Conservation (phyloP, 345 rosid genomes). For the Salix udensis region DNA sequence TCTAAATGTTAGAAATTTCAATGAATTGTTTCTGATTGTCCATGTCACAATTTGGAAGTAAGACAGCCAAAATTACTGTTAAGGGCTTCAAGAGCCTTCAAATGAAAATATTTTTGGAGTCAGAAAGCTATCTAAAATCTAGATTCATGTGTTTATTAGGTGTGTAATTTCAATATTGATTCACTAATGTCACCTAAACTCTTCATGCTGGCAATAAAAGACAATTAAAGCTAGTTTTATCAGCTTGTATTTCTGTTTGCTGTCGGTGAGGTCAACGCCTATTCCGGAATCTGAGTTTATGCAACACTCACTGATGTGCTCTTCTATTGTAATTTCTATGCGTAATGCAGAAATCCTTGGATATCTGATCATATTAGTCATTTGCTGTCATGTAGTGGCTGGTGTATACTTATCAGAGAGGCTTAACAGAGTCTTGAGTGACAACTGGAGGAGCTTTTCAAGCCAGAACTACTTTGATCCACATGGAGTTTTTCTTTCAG, state of each 20-base stretch:
- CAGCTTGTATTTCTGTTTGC: not conserved
- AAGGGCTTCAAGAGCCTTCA: not conserved
- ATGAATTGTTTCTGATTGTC: not conserved
- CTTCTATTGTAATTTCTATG: not conserved
- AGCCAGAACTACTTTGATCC: slow-evolving; percentile 86
- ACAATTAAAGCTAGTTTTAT: not conserved
- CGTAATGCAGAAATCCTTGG: not conserved
- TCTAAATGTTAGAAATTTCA: not conserved
- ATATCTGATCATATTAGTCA: not conserved
- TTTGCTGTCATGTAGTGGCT: slow-evolving; percentile 50
- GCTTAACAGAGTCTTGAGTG: slow-evolving; percentile 53
- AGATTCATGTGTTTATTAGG: not conserved
- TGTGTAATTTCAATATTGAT: not conserved
- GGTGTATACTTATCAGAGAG: slow-evolving; percentile 91
- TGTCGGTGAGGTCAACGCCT: not conserved
- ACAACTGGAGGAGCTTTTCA: slow-evolving; percentile 81
- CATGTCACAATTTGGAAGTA: not conserved
- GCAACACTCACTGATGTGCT: not conserved
- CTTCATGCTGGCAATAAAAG: not conserved
- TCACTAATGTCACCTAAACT: not conserved
- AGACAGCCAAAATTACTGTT: not conserved
- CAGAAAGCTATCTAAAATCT: not conserved
- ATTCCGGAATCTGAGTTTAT: not conserved
- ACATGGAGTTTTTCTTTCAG: slow-evolving; percentile 73
- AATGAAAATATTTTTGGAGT: not conserved